These are phyloP conservation scores for Teunomyces tritomae DNA, from an alignment of 805 yeast species.

Conservation along the genomic window DNA sequence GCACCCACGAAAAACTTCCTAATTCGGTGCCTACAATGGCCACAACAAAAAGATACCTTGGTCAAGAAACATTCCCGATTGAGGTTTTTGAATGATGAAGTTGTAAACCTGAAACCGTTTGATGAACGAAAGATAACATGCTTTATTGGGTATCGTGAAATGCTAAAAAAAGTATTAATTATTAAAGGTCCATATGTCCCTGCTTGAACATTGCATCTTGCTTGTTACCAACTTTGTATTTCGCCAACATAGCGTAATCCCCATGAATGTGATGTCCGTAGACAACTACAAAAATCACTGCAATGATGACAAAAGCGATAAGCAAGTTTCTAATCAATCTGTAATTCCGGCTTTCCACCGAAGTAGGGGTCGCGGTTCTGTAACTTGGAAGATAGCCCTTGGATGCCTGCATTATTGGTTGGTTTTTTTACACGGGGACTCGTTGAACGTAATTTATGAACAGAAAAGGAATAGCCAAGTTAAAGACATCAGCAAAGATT, in stretches of 20 bases:
- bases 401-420: not conserved
- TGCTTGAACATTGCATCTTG: not conserved
- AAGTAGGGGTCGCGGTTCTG: not conserved
- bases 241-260: conserved; percentile 1
- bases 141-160: not conserved
- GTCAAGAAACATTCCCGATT: not conserved
- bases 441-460: too few species aligned
- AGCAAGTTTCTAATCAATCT: conserved; percentile 8
- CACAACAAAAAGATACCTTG: not conserved
- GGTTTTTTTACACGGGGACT: not conserved
- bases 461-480: not conserved
- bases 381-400: conserved; percentile 9
- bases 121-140: not conserved
- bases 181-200: not conserved
- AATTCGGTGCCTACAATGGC: not conserved
- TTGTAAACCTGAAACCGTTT: not conserved
- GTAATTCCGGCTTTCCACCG: conserved; percentile 4
- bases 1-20: not conserved
- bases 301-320: conserved; percentile 7
- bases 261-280: conserved; percentile 12
- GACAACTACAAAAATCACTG: conserved; percentile 12
- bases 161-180: not conserved
- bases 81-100: not conserved
- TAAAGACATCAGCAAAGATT: not conserved
- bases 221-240: not conserved